phyloP scores from a whole-genome alignment of 148 eudicot species.

The Dysphania ambrosioides region DNA sequence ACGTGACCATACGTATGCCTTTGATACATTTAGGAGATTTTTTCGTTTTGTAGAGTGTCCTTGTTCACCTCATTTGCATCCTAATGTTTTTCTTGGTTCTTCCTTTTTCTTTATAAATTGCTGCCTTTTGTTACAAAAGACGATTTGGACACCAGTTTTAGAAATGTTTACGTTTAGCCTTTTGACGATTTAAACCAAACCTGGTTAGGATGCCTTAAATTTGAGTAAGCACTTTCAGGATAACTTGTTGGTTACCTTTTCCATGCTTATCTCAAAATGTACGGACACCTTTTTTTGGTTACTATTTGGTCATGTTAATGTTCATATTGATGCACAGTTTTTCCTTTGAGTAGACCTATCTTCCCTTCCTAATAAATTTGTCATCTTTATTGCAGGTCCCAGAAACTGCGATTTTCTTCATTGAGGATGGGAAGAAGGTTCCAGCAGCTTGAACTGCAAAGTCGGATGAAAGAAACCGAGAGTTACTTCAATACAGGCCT shows the following conservation, averaged over 20 bases:
- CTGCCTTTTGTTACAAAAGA: too few species aligned
- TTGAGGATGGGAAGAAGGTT: constrained; percentile 80
- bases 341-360: background rate
- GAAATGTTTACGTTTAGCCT: too few species aligned
- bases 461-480: background rate
- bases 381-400: constrained; percentile 48
- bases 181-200: too few species aligned
- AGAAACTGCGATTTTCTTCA: constrained; percentile 66
- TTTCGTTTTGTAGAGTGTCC: background rate
- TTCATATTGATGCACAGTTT: background rate
- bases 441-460: constrained; percentile 42
- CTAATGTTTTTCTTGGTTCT: background rate
- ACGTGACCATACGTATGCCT: background rate
- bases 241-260: too few species aligned
- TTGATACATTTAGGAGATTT: background rate
- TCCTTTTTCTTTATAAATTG: background rate
- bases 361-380: background rate
- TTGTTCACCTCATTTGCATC: too few species aligned
- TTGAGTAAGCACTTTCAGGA: too few species aligned
- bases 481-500: background rate
- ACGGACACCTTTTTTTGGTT: too few species aligned
- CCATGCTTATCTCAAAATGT: too few species aligned
- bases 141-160: too few species aligned
- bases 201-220: too few species aligned
- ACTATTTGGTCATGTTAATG: too few species aligned